Percentiles rank a stretch among this genome's conserved stretches.
Conservation (phyloP, 768 basidiomycete genomes). For the Phlebiopsis flavidoalba region DNA sequence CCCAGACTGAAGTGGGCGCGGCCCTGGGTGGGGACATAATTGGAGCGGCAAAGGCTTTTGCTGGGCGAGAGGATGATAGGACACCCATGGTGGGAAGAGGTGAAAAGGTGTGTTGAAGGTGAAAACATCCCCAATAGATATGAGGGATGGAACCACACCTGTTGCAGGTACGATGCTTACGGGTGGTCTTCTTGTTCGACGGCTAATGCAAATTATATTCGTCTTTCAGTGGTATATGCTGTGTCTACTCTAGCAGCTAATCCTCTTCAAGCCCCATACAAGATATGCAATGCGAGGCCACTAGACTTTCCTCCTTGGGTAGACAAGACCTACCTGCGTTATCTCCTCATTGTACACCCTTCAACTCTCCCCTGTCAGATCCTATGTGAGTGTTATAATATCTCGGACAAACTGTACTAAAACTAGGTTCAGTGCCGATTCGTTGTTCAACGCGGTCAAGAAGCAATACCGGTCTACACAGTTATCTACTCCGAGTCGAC, state of each 20-base stretch:
- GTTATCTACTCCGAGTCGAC: constrained; percentile 59
- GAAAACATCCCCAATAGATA: constrained; percentile 65
- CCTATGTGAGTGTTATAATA: constrained; percentile 61
- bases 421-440: constrained; percentile 50
- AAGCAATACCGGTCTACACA: constrained; percentile 80
- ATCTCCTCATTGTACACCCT: constrained; percentile 76
- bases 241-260: constrained; percentile 81
- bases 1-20: constrained; percentile 52
- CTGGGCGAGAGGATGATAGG: constrained; percentile 36
- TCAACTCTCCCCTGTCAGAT: constrained; percentile 60
- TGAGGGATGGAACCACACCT: constrained; percentile 88
- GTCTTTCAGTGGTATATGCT: constrained; percentile 61
- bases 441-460: constrained; percentile 82
- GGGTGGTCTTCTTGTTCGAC: neutral
- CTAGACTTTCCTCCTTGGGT: constrained; percentile 79
- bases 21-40: constrained; percentile 75
- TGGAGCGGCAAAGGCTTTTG: constrained; percentile 41
- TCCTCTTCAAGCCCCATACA: constrained; percentile 72
- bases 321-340: constrained; percentile 63
- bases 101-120: constrained; percentile 70
- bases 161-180: constrained; percentile 56
- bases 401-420: constrained; percentile 3
- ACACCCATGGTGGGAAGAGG: constrained; percentile 90
- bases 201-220: no score
- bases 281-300: constrained; percentile 55